Conservation (phyloP, 495 filamentous ascomycete species). For the Penicillium lagena region DNA sequence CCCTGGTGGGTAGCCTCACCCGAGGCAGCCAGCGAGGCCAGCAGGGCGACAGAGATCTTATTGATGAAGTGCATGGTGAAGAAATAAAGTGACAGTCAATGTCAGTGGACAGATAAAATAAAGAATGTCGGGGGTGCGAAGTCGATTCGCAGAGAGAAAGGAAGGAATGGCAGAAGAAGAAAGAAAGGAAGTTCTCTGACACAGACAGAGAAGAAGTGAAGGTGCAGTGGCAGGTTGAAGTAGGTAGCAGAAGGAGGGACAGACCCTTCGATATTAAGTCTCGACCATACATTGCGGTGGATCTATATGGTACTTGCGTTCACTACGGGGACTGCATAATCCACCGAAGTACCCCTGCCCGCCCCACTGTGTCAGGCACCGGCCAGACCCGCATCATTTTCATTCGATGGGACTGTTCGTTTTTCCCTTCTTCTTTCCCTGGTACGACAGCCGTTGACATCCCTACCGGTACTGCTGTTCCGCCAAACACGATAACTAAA, state of each 20-base stretch:
- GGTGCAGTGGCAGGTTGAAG: slow-evolving; percentile 14
- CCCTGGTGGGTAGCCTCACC: slow-evolving; percentile 34
- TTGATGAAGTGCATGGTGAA: slow-evolving; percentile 35
- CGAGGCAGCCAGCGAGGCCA: slow-evolving; percentile 42
- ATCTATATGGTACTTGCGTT: too few species aligned
- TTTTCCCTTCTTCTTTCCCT: too few species aligned
- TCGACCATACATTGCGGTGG: too few species aligned
- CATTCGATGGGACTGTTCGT: too few species aligned
- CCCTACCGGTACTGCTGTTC: too few species aligned
- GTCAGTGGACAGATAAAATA: slow-evolving; percentile 6
- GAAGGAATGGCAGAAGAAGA: slow-evolving; percentile 27
- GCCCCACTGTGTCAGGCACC: too few species aligned
- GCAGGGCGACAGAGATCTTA: slow-evolving; percentile 42
- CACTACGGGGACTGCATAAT: too few species aligned
- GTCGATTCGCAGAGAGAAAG: slow-evolving; percentile 41
- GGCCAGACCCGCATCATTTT: too few species aligned
- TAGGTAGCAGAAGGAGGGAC: slow-evolving; percentile 9
- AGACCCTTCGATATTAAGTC: neutral
- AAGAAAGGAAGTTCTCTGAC: slow-evolving; percentile 28
- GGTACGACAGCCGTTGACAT: too few species aligned
- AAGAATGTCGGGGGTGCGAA: slow-evolving; percentile 30
- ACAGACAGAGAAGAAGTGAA: slow-evolving; percentile 21
- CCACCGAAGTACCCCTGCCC: too few species aligned
- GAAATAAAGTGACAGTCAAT: slow-evolving; percentile 18
- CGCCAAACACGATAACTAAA: too few species aligned